A percentile compares a stretch with the other conserved stretches of the same genome.
Evolutionary conservation across 148 eudicot species (phyloP).

Genomic region (Talinum fruticosum): DNA sequence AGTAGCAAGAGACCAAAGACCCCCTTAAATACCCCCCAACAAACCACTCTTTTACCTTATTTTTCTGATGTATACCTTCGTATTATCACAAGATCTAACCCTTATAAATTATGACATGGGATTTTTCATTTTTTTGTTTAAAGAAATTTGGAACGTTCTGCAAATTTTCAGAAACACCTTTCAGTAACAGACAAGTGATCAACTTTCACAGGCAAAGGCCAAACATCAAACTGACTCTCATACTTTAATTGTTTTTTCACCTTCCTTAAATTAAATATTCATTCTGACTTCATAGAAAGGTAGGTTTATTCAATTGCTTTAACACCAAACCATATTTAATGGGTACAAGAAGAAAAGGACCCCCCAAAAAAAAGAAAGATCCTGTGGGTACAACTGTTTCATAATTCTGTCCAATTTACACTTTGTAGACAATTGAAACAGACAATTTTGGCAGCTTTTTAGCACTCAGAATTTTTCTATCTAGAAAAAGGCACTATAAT

Average conservation of each 20-base stretch:
- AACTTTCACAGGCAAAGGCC: slow-evolving; percentile 18
- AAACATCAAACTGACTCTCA: slow-evolving; percentile 8
- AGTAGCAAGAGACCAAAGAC: slow-evolving; percentile 14
- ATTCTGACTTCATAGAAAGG: slow-evolving; percentile 10
- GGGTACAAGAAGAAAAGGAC: not conserved
- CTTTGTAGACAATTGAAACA: too few relatives aligned
- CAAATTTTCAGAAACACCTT: slow-evolving; percentile 31
- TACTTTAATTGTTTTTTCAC: not conserved
- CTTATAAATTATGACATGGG: not conserved
- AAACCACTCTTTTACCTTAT: not conserved
- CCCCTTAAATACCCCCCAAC: slow-evolving; percentile 22
- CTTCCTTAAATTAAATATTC: not conserved
- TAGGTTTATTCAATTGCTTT: slow-evolving; percentile 15
- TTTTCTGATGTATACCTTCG: not conserved
- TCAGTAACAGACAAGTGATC: slow-evolving; percentile 34
- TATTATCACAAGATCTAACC: slow-evolving; percentile 28
- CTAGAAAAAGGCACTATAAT: too few relatives aligned
- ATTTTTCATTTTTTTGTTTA: not conserved
- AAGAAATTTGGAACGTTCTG: slow-evolving; percentile 10
- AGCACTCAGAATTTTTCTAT: too few relatives aligned
- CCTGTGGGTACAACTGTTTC: not conserved
- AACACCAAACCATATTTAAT: slow-evolving; percentile 23
- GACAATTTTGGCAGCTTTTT: too few relatives aligned
- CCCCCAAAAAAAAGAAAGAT: too few relatives aligned
- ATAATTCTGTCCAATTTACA: not conserved